Evolutionary conservation across 2,329 filamentous ascomycete genomes (phyloP), one percentile per base, ranked within the genome.

Genomic region (Shiraia sp.): DNA sequence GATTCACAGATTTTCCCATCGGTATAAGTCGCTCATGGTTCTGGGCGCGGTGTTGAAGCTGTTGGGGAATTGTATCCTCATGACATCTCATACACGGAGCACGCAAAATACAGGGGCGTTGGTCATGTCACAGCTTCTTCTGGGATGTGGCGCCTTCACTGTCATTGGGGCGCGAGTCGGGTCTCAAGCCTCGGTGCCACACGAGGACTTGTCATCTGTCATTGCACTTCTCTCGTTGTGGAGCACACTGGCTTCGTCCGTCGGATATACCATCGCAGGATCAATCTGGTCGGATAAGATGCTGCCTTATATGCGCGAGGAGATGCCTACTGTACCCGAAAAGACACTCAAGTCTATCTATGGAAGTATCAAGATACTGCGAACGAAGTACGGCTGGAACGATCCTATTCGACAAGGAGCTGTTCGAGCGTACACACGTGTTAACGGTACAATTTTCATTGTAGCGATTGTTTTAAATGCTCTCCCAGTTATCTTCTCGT

Each of bases 1-100:
- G 13, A 53, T 63, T 4, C 72, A 74, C 22, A 50, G 66, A 0
- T 29, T 35, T 15, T 68, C 70, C 0, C 72, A 75, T 40, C 63
- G 71, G 1, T 75, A 74, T 66, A 75, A 74, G 59, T 50, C 59
- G 6, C 39, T 74, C 13, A 70, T 70, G 68, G 42, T 74, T 19
- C 54, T 72, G 25, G 73, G 71, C 9, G 66, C 66, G 2, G 57
- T 51, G 0, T 51, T 65, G 0, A 71, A 57, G n/a, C 42, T 74
- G 1, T 34, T 74, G 13, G 71, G 61, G 5, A 72, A 72, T 26
- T 70, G 62, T 3, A 40, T 74, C 5, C 53, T 71, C 2, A 42
- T 75, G 22, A 47, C 53, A 2, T 36, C 45, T 10, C 49, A 54
- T 30, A 60, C 57, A 9, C 42, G 49, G 9, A 72, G 64, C 58